phyloP scores from a whole-genome alignment of 176 grass and related monocot species.

The Cocos nucifera region DNA sequence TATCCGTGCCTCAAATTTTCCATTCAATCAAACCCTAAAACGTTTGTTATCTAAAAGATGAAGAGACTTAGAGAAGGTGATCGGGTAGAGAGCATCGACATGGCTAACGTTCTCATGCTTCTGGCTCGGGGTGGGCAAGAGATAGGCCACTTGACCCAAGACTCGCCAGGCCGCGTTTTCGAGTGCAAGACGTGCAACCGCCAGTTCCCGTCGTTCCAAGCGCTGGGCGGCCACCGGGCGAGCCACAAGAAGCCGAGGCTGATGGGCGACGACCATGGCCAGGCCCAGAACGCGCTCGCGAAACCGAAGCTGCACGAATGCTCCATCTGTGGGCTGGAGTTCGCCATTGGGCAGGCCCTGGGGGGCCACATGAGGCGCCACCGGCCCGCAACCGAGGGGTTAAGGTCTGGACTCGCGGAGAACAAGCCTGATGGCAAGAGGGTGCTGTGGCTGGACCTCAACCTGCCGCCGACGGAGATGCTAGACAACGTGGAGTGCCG shows the following conservation, averaged over 20 bases:
- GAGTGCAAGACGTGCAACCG: conserved; percentile 95
- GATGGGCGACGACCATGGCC: conserved; percentile 3
- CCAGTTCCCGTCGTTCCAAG: conserved; percentile 81
- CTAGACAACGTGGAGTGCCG: background rate
- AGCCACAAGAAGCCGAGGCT: conserved; percentile 87
- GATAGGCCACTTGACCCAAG: background rate
- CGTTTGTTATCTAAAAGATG: conserved; percentile 2
- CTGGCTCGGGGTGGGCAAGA: conserved; percentile 31
- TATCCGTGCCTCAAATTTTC: no score
- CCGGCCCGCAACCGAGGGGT: conserved; percentile 20
- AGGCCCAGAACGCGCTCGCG: conserved; percentile 11
- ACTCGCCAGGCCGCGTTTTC: conserved; percentile 43
- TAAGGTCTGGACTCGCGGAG: background rate
- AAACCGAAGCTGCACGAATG: conserved; percentile 83
- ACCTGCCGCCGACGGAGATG: background rate
- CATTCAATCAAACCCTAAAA: no score
- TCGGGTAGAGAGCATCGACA: conserved; percentile 39
- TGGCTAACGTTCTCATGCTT: conserved; percentile 55
- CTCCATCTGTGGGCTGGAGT: conserved; percentile 92
- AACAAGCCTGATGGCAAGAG: background rate
- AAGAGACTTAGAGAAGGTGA: conserved; percentile 35
- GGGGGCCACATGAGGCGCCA: conserved; percentile 96
- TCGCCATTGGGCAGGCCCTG: conserved; percentile 86
- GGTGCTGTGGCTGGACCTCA: conserved; percentile 8
- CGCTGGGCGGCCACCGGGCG: conserved; percentile 84